Base-by-base conservation (phyloP, 768 basidiomycete genomes). In the Lactifluus rugatus region DNA sequence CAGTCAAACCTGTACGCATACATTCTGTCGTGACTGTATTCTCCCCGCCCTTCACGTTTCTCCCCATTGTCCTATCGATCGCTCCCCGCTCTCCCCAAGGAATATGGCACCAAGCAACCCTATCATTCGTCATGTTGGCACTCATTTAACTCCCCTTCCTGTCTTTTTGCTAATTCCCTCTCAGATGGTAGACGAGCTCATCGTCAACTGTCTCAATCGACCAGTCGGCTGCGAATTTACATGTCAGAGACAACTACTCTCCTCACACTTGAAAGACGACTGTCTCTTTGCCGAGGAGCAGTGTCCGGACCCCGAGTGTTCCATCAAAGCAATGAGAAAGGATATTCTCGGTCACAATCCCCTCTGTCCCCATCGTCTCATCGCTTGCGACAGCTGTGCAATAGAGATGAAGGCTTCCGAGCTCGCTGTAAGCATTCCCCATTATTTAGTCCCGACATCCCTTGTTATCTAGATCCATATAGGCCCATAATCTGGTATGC, bases 1-100 rank as follows among this genome's bases (percentile, higher is more conserved):
- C 0, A 84, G 89, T 0, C 77, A 71, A 41, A 81, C 84, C 8
- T 94, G 93, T 65, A 76, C 80, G 58, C 93, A 92, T 68, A 94
- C 90, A 0, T 94, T 94, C 69, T 95, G 93, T 69, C 71, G 72
- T n/a, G 84, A 82, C 31, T 95, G 93, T 66, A 88, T 93, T 59
- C 64, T 73, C n/a, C 75, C 76, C 50, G 87, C 92, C 0, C 76
- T 94, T 3, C 69, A 71, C 13, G 80, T 87, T 58, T 81, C 83
- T 7, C 74, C 78, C 0, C 83, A 84, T 60, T 95, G 93, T 69
- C 93, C 93, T 11, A 82, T 95, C 31, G 92, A 94, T 71, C 81
- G 93, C 21, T 84, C 81, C 14, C 75, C 82, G 0, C 74, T 94
- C 32, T 70, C 73, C 1, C 55, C 71, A n/a, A 72, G 72, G n/a